These are phyloP conservation scores for Circinella umbellata DNA, from an alignment of 371 early-diverging fungal genomes.

Conservation along the genomic window DNA sequence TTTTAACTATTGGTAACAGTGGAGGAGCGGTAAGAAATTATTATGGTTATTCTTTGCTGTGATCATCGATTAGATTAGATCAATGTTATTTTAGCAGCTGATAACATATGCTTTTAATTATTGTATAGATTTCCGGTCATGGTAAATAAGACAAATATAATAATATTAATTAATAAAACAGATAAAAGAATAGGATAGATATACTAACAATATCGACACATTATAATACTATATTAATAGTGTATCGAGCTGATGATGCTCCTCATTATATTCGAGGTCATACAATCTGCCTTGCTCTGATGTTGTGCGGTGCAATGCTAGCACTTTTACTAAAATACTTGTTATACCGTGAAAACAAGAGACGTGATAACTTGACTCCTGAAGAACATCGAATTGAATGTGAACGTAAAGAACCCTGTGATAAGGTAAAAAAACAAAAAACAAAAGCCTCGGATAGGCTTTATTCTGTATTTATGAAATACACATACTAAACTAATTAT, in stretches of 20 bases:
- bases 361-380: conserved; percentile 18
- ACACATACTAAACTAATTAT: background rate
- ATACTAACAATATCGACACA: too few relatives aligned
- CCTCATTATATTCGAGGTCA: conserved; percentile 59
- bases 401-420: conserved; percentile 52
- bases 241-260: conserved; percentile 64
- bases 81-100: background rate
- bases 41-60: background rate
- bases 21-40: background rate
- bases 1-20: conserved; percentile 27
- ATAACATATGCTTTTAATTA: background rate
- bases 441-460: background rate
- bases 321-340: conserved; percentile 50
- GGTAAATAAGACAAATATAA: too few relatives aligned
- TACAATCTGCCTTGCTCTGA: conserved; percentile 42
- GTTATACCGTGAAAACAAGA: conserved; percentile 24
- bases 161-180: too few relatives aligned
- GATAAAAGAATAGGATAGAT: too few relatives aligned
- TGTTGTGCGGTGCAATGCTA: conserved; percentile 43
- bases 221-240: background rate
- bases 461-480: background rate
- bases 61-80: conserved; percentile 23
- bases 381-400: conserved; percentile 53
- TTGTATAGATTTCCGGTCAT: conserved; percentile 40
- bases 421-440: conserved; percentile 37